Conservation (phyloP, 768 basidiomycete species). For the Russula ochroleuca region DNA sequence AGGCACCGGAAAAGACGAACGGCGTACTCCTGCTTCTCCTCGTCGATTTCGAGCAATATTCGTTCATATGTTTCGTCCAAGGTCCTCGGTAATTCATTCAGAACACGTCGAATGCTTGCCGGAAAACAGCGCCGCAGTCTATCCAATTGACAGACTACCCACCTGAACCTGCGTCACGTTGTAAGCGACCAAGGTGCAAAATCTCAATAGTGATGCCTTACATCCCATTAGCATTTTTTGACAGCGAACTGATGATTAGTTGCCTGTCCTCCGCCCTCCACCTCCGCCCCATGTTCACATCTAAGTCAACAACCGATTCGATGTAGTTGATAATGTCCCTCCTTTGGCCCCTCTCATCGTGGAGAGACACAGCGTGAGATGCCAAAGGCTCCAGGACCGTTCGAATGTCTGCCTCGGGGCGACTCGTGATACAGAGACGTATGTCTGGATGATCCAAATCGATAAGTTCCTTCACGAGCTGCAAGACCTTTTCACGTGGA, state of each 20-base stretch:
- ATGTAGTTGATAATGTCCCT: background rate
- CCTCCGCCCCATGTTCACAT: background rate
- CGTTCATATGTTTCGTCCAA: background rate
- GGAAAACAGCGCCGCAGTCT: background rate
- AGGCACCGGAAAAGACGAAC: background rate
- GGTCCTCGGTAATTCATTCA: background rate
- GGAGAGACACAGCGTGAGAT: background rate
- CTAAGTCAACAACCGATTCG: background rate
- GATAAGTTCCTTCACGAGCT: background rate
- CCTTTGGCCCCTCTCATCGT: background rate
- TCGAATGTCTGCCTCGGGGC: background rate
- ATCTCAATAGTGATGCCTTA: background rate
- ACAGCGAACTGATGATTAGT: background rate
- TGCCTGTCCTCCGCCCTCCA: background rate
- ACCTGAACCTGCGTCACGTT: background rate
- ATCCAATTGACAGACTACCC: background rate
- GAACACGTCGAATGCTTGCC: background rate
- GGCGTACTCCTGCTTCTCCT: background rate
- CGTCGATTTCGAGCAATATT: too few species aligned
- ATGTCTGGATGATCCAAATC: background rate
- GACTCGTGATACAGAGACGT: background rate
- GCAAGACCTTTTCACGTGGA: background rate
- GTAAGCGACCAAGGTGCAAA: background rate
- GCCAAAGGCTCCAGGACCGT: background rate
- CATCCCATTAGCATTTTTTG: slow-evolving; percentile 1